Evolutionary conservation across 108 stramenopile genomes (phyloP).

Genomic region (Cyclotella baltica): DNA sequence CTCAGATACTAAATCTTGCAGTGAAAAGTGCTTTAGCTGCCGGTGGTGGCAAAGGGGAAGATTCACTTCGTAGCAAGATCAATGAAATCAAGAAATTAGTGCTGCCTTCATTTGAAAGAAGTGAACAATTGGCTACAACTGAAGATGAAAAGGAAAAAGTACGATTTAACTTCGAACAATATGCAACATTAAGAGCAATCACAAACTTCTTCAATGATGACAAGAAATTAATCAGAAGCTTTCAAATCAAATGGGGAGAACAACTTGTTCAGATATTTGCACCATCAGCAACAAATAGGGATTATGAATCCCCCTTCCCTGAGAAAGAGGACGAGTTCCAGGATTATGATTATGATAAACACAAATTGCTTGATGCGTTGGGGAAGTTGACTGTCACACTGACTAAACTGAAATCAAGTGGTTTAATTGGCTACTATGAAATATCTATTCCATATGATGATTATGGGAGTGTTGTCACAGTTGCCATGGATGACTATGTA

Average conservation of each 20-base stretch:
- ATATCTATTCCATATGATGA: slow-evolving; percentile 71
- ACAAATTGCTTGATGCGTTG: slow-evolving; percentile 54
- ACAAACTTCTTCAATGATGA: slow-evolving; percentile 31
- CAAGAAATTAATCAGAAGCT: slow-evolving; percentile 26
- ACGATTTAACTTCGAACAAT: slow-evolving; percentile 56
- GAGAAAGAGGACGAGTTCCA: slow-evolving; percentile 48
- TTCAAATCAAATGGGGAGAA: slow-evolving; percentile 62
- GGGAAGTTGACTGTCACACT: slow-evolving; percentile 47
- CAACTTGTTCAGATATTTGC: slow-evolving; percentile 46
- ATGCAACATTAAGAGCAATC: slow-evolving; percentile 58
- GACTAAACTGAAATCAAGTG: slow-evolving; percentile 45
- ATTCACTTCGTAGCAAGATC: slow-evolving; percentile 28
- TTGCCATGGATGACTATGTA: slow-evolving; percentile 67
- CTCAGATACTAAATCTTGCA: slow-evolving; percentile 36
- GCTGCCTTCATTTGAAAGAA: slow-evolving; percentile 60
- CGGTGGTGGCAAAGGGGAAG: slow-evolving; percentile 8
- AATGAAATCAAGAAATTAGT: slow-evolving; percentile 51
- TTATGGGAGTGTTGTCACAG: slow-evolving; percentile 68
- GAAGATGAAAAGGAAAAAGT: slow-evolving; percentile 50
- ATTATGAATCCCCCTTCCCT: slow-evolving; percentile 60
- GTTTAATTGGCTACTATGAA: slow-evolving; percentile 56
- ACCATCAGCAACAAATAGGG: slow-evolving; percentile 36
- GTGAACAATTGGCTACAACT: slow-evolving; percentile 20
- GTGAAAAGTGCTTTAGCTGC: slow-evolving; percentile 34
- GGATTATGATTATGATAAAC: slow-evolving; percentile 64